phyloP scores from a whole-genome alignment of 1,284 basidiomycete species.

The Filobasidium uniguttulatum region DNA sequence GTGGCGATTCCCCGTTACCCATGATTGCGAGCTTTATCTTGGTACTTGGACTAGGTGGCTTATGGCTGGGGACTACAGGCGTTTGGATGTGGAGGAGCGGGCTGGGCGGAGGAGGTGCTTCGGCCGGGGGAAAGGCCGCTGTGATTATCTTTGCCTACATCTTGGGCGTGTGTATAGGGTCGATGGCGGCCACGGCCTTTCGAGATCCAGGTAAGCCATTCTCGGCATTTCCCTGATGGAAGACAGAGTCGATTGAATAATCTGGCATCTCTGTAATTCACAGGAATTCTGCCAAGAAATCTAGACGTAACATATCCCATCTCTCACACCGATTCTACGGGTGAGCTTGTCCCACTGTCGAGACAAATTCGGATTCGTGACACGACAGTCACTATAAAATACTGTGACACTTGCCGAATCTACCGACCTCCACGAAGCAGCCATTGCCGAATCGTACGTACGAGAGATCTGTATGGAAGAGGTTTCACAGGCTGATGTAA shows the following conservation, averaged over 20 bases:
- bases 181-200: slow-evolving; percentile 46
- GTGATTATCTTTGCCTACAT: slow-evolving; percentile 47
- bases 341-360: slow-evolving; percentile 52
- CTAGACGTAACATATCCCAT: slow-evolving; percentile 67
- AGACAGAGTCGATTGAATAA: background rate
- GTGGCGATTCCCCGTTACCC: slow-evolving; percentile 69
- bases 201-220: slow-evolving; percentile 53
- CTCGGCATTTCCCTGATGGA: background rate
- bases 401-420: slow-evolving; percentile 75
- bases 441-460: slow-evolving; percentile 73
- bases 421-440: slow-evolving; percentile 82
- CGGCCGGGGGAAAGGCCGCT: slow-evolving; percentile 62
- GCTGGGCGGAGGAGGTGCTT: slow-evolving; percentile 56
- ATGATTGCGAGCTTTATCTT: slow-evolving; percentile 53
- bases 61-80: slow-evolving; percentile 72
- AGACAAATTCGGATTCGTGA: slow-evolving; percentile 64
- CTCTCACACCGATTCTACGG: slow-evolving; percentile 47
- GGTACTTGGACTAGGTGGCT: slow-evolving; percentile 52
- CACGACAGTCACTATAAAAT: slow-evolving; percentile 71
- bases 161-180: slow-evolving; percentile 24
- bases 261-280: too few relatives aligned
- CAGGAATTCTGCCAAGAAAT: slow-evolving; percentile 64
- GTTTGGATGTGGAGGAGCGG: slow-evolving; percentile 73
- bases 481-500: background rate
- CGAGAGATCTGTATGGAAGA: slow-evolving; percentile 2